phyloP scores from a whole-genome alignment of 1,139 yeast species.

The Hanseniaspora uvarum region DNA sequence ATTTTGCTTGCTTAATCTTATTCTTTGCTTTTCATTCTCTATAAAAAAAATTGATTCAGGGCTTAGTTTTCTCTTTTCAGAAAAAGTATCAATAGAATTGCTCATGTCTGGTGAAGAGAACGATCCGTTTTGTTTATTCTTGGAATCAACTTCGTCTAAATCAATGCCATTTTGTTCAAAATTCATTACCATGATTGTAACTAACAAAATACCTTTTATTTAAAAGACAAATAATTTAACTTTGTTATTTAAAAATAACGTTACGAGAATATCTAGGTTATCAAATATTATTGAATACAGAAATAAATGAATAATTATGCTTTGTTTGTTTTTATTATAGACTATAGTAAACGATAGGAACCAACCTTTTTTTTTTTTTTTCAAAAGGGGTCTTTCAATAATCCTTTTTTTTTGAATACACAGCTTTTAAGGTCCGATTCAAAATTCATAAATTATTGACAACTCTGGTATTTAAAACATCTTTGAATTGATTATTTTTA shows the following conservation, averaged over 20 bases:
- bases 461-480: not conserved
- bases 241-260: not conserved
- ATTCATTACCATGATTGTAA: conserved; percentile 11
- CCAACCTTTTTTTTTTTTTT: not conserved
- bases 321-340: not conserved
- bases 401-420: not conserved
- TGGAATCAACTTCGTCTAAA: not conserved
- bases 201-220: not conserved
- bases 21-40: not conserved
- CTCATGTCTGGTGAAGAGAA: not conserved
- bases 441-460: not conserved
- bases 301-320: not conserved
- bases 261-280: not conserved
- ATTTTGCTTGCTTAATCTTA: not conserved
- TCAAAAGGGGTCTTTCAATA: not conserved
- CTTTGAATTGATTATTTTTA: no score
- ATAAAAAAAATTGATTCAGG: not conserved
- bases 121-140: not conserved
- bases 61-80: not conserved
- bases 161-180: conserved; percentile 17
- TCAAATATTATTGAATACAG: not conserved
- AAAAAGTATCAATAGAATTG: not conserved
- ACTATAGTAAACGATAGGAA: not conserved
- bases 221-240: not conserved
- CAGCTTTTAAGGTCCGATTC: no score